Conservation (phyloP, 257 asterid genomes). For the Penstemon davidsonii region DNA sequence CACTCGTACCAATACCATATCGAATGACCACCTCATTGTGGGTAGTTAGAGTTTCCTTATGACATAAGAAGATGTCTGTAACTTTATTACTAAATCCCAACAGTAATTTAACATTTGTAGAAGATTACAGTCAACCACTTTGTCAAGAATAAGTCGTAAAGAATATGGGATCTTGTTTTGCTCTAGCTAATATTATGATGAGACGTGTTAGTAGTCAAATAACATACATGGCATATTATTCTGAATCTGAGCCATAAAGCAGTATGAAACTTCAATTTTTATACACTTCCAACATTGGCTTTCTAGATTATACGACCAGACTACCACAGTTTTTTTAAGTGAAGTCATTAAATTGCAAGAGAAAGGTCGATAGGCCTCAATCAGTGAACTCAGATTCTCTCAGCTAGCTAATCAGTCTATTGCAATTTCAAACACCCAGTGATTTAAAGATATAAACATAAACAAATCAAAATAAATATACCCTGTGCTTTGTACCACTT, state of each 20-base stretch:
- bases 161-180: background rate
- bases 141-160: background rate
- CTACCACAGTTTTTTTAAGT: background rate
- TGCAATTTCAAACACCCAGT: conserved; percentile 3
- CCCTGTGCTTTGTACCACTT: conserved; percentile 99
- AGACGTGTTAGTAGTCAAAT: background rate
- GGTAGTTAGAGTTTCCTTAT: background rate
- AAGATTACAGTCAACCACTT: background rate
- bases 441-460: background rate
- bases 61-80: conserved; percentile 3
- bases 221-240: background rate
- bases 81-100: background rate
- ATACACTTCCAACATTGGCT: too few relatives aligned
- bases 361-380: background rate
- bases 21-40: background rate
- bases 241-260: background rate
- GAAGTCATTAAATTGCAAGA: background rate
- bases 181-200: background rate
- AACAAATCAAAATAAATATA: conserved; percentile 29
- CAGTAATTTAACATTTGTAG: background rate
- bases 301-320: background rate
- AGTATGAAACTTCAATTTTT: background rate
- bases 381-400: background rate
- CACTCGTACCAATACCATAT: background rate
- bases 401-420: conserved; percentile 12